Evolutionary conservation across 495 filamentous ascomycete genomes (phyloP), one percentile per base, ranked within the genome.

Genomic region (Melanomma pulvis-pyrius): DNA sequence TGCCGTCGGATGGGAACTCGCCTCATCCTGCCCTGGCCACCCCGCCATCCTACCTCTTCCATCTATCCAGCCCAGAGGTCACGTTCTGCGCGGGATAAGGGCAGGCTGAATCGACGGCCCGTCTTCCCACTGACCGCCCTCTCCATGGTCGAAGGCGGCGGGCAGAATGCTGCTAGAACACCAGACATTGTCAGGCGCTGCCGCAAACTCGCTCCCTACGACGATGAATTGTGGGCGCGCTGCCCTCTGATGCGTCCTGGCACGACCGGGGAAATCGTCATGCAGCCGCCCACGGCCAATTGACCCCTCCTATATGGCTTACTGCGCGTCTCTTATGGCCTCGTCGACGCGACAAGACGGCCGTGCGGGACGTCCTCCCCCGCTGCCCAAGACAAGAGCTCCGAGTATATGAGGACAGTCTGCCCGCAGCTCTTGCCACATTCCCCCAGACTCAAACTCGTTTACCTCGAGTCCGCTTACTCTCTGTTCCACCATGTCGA

Each of bases 41-140:
- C 39, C 39, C 39, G 39, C 39, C 39, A 44, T 44, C 39, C 39
- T 15, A 44, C 4, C n/a, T 53, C 61, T 48, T 47, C 49, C 12
- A 28, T 22, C 47, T 26, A n/a, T 21, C 54, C 5, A 41, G n/a
- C 48, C 32, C 34, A 9, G 32, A 49, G 25, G 39, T 57, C 51
- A 64, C 61, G 61, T 54, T 68, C 39, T 24, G 44, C 25, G 41
- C 53, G 26, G 51, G 41, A 13, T 22, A 51, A 63, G n/a, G 65
- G 67, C 60, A 69, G 67, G 46, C 49, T 54, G 67, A 69, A 57
- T 64, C 67, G 67, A 59, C 67, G 67, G 67, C 61, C 67, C 67
- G 67, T 39, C 2, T 49, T 30, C 21, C 67, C 67, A 69, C 30
- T 65, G 67, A 69, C 61, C 67, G 67, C 67, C 61, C 26, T 59